Conservation (phyloP, 2,329 filamentous ascomycete species). For the Remersonia thermophila region DNA sequence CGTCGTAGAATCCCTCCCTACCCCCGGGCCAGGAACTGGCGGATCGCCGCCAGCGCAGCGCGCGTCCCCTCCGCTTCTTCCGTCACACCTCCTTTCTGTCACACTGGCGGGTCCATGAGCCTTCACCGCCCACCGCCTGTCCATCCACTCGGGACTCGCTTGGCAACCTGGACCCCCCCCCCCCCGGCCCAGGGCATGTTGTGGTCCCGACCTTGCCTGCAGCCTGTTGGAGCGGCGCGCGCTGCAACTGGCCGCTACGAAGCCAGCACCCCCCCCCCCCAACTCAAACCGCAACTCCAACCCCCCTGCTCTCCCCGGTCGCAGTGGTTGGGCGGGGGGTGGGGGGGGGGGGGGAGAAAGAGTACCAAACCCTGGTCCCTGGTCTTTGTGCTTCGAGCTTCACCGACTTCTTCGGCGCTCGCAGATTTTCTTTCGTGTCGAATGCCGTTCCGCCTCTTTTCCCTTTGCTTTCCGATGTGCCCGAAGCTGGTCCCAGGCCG, state of each 20-base stretch:
- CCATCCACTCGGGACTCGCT: conserved; percentile 14
- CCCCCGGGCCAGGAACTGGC: not conserved
- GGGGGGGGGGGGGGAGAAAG: too few relatives aligned
- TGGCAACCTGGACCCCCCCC: conserved; percentile 7
- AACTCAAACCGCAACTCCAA: not conserved
- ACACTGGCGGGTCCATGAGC: conserved; percentile 3
- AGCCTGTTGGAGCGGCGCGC: conserved; percentile 10
- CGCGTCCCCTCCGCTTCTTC: conserved; percentile 5
- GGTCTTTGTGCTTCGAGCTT: conserved; percentile 21
- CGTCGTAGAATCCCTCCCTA: too few relatives aligned
- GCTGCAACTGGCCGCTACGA: conserved; percentile 15
- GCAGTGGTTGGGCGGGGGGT: conserved; percentile 5
- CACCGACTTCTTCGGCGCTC: conserved; percentile 20
- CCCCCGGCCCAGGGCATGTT: conserved; percentile 9
- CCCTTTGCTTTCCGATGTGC: conserved; percentile 3
- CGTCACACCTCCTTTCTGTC: conserved; percentile 15
- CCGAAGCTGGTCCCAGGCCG: not conserved
- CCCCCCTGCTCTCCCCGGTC: not conserved
- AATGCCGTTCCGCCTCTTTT: not conserved
- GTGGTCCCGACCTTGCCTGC: conserved; percentile 15
- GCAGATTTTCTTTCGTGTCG: conserved; percentile 14
- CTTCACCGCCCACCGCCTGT: conserved; percentile 16
- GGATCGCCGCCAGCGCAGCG: conserved; percentile 1
- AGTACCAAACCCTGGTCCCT: too few relatives aligned
- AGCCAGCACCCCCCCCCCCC: too few relatives aligned